Base-by-base conservation (phyloP, 2,329 filamentous ascomycete species). In the Escovopsis sp. region DNA sequence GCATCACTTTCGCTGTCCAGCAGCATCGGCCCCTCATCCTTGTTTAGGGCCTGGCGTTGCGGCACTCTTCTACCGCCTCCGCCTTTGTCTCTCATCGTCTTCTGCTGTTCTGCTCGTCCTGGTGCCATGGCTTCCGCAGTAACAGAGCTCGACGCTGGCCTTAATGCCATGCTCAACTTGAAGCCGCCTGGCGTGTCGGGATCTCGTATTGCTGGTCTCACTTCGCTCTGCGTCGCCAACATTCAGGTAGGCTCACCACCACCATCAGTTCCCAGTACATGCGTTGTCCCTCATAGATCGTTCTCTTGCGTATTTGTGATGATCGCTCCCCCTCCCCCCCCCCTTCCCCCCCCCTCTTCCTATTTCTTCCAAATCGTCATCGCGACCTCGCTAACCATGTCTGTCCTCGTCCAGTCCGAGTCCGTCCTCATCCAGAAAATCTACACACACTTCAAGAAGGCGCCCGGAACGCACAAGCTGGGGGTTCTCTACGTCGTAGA, bases 401-500 rank as follows among this genome's bases (percentile, higher is more conserved):
- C 39, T 32, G 43, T 39, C 25, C 36, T 42, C 11, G 8, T 30
- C 33, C 49, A 95, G 91, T 89, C 84, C 64, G 89, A 96, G 68
- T 91, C 86, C 42, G 79, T 88, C 54, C 79, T 98, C 57, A 85
- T 96, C 54, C 87, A 94, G 63, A 95, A 94, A 63, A 82, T 98
- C 57, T 94, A 84, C 67, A 93, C 88, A 51, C 88, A 95, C 58
- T 93, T 96, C 74, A 94, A 93, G 66, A 94, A 91, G 65, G 81
- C 88, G 52, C 85, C 86, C 46, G 79, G 79, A 60, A 94, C 87
- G 61, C 89, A 98, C 76, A 98, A 98, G 68, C 76, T 98, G 64
- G 91, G 91, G 67, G 88, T 95, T 59, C 81, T 98, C 68, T 98
- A 98, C 80, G 88, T 96, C 68, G 85, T 98, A 88, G 91, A 98